Conservation (phyloP, 2,329 filamentous ascomycete genomes). For the Alternaria hordeiaustralica region DNA sequence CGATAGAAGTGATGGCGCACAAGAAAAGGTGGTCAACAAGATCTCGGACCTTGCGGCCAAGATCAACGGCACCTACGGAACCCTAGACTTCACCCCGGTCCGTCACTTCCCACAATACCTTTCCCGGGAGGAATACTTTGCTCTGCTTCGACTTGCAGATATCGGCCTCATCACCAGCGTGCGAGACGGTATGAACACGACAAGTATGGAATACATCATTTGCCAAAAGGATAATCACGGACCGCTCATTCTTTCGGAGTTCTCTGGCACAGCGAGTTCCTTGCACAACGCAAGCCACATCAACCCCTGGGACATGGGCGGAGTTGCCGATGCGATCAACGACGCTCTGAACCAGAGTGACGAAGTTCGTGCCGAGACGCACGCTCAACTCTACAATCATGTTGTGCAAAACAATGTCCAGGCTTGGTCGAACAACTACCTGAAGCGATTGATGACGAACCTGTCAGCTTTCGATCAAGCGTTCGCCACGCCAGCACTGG, state of each 20-base stretch:
- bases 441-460: constrained; percentile 80
- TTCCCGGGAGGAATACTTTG: constrained; percentile 89
- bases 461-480: constrained; percentile 77
- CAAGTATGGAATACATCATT: constrained; percentile 90
- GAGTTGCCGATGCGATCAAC: constrained; percentile 84
- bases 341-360: constrained; percentile 77
- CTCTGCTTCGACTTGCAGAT: constrained; percentile 86
- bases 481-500: constrained; percentile 80
- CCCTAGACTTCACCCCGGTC: constrained; percentile 85
- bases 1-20: constrained; percentile 70
- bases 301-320: constrained; percentile 91
- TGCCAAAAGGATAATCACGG: constrained; percentile 88
- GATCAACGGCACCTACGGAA: constrained; percentile 91
- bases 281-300: constrained; percentile 89
- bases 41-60: constrained; percentile 89
- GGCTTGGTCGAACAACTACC: constrained; percentile 80
- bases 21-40: constrained; percentile 83
- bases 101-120: constrained; percentile 96
- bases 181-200: constrained; percentile 97
- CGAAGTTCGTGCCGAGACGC: constrained; percentile 70
- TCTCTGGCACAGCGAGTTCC: constrained; percentile 90
- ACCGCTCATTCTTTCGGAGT: constrained; percentile 92
- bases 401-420: constrained; percentile 87
- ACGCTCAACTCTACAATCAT: constrained; percentile 78
- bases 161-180: constrained; percentile 95